Base-by-base conservation (phyloP, 305 asterid species). In the Caryopteris hybrid region DNA sequence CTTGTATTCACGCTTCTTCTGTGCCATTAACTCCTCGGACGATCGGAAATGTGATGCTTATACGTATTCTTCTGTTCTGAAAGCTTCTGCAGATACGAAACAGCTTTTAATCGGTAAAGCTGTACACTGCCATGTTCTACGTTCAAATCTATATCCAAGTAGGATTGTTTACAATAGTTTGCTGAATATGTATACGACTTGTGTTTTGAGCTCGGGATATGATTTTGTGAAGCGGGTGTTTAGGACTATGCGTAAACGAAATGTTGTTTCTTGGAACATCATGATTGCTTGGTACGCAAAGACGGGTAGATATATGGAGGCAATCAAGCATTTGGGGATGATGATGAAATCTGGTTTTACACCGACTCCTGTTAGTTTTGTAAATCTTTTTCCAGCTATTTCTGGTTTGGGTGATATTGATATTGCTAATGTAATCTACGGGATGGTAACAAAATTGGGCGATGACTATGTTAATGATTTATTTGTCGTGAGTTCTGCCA, bases 211-310 rank as follows among this genome's bases (percentile, higher is more conserved):
- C 64, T 70, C 76, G 54, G 77, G 64, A 6, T 64, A 60, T 71
- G 88, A 83, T 75, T 69, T 81, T 76, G 95, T 83, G 59, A 61
- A 78, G 74, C 80, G 78, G 75, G 83, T 86, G 70, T 92, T 92
- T 72, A 21, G 25, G 72, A 61, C 76, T 29, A 92, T 90, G 91
- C 86, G 82, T n/a, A 88, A 82, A 71, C 70, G 95, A 22, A 86
- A 86, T 78, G 97, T 80, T 46, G 91, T 90, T 84, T 82, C 92
- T 41, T 90, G 96, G 95, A 92, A 88, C 70, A 88, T 85, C 23
- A 78, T 90, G 81, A 76, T 90, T 68, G 79, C 94, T 17, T 92
- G 98, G 97, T 85, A 80, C 46, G 70, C 78, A 5, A 90, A 84
- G 82, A 75, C 73, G 31, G 81, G 88, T 16, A 81, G 81, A 56